These are phyloP conservation scores for Aspergillus tubingensis DNA, from an alignment of 2,329 filamentous ascomycete species.

Conservation along the genomic window DNA sequence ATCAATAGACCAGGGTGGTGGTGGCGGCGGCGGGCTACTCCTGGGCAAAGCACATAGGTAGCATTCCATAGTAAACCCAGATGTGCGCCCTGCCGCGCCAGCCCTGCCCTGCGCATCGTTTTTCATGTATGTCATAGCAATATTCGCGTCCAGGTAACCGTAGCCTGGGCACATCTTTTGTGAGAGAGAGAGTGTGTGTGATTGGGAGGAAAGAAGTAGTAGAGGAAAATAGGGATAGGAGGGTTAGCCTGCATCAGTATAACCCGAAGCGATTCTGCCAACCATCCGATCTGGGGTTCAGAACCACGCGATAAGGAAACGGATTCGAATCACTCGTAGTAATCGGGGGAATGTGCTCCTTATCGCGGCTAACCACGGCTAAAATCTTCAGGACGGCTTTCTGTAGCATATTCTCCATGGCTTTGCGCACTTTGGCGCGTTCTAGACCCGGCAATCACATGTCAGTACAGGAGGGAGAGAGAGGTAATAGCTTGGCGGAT, in stretches of 20 bases:
- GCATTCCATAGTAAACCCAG: too few relatives aligned
- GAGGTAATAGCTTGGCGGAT: background rate
- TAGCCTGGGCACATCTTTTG: too few relatives aligned
- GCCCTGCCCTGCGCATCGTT: too few relatives aligned
- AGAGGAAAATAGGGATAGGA: slow-evolving; percentile 6
- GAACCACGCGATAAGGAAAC: slow-evolving; percentile 89
- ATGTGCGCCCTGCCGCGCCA: too few relatives aligned
- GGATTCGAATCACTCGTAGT: slow-evolving; percentile 89
- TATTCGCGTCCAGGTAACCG: too few relatives aligned
- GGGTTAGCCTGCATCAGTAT: slow-evolving; percentile 51
- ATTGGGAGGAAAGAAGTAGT: too few relatives aligned
- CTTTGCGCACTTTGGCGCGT: slow-evolving; percentile 80
- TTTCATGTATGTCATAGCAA: too few relatives aligned
- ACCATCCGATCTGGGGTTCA: slow-evolving; percentile 78
- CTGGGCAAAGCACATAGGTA: too few relatives aligned
- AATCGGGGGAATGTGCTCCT: slow-evolving; percentile 95
- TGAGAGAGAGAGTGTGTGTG: too few relatives aligned
- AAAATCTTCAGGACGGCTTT: slow-evolving; percentile 89
- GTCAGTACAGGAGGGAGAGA: background rate
- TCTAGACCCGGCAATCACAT: slow-evolving; percentile 55
- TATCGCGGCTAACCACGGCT: slow-evolving; percentile 80
- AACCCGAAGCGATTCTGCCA: slow-evolving; percentile 81
- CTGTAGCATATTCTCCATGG: slow-evolving; percentile 87
- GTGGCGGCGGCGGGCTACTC: too few relatives aligned
- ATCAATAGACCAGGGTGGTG: too few relatives aligned